Evolutionary conservation across 306 rosid species (phyloP).

Genomic region (Dryas octopetala): DNA sequence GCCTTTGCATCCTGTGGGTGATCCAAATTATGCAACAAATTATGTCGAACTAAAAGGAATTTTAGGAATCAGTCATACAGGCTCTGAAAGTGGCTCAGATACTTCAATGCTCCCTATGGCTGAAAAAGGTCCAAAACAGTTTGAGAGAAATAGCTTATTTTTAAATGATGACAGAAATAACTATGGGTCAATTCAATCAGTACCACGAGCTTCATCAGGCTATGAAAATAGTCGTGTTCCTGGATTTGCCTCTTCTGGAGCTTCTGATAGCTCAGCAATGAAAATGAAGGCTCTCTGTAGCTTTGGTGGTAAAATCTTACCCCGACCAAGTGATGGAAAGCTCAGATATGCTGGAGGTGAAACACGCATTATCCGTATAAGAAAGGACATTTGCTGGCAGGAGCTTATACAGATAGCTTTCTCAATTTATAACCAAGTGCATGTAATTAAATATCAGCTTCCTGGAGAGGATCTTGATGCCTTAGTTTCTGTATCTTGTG

Average conservation of each 20-base stretch:
- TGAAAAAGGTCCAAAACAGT: slow-evolving; percentile 53
- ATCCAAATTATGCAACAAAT: slow-evolving; percentile 47
- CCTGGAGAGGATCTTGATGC: slow-evolving; percentile 98
- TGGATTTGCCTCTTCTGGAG: slow-evolving; percentile 57
- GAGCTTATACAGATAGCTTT: slow-evolving; percentile 62
- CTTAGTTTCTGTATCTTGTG: slow-evolving; percentile 76
- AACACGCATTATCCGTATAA: slow-evolving; percentile 69
- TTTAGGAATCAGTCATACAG: slow-evolving; percentile 58
- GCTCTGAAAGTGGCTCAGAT: slow-evolving; percentile 70
- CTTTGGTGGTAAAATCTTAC: slow-evolving; percentile 81
- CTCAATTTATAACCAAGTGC: slow-evolving; percentile 58
- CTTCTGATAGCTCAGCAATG: slow-evolving; percentile 47
- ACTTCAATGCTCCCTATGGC: slow-evolving; percentile 47
- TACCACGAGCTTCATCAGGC: slow-evolving; percentile 42
- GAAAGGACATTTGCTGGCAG: slow-evolving; percentile 68
- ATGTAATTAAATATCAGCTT: slow-evolving; percentile 78
- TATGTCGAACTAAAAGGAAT: slow-evolving; percentile 67
- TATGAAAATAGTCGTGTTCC: slow-evolving; percentile 47
- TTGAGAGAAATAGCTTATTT: slow-evolving; percentile 42
- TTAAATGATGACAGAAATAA: slow-evolving; percentile 48
- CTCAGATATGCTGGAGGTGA: slow-evolving; percentile 90
- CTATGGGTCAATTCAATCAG: slow-evolving; percentile 52
- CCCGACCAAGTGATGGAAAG: slow-evolving; percentile 81
- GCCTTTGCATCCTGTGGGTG: slow-evolving; percentile 48
- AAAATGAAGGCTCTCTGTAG: slow-evolving; percentile 79